Base-by-base conservation (phyloP, 208 protist species). In the Trypanosoma lewisi region DNA sequence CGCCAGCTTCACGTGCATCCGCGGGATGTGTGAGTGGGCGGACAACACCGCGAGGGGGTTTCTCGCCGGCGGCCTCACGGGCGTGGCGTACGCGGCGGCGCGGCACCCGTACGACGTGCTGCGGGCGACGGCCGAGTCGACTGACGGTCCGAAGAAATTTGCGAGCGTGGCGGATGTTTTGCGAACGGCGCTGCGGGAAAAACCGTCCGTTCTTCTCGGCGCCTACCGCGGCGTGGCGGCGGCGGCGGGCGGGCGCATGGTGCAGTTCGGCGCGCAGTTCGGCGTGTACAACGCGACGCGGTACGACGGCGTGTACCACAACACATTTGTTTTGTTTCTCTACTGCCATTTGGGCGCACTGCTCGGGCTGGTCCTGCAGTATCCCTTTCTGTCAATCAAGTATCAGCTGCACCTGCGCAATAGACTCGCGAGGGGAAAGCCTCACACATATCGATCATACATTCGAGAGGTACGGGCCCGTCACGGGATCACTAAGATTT, bases 71-170 rank as follows among this genome's bases (percentile, higher is more conserved):
- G 82, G 73, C 2, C 19, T 74, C 12, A 70, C 79, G 0, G 89
- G 86, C 1, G 60, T 70, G 5, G 62, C 56, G 9, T 87, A 84
- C 59, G 67, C 86, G 4, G 64, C 56, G 16, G 17, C 84, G 51
- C 68, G 77, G 16, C 86, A 95, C 53, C 89, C 89, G 14, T 89
- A 86, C 54, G 83, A 93, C 50, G 87, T 93, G 25, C 73, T 93
- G 42, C 77, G 72, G 5, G 77, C 85, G 16, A 95, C 89, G 1
- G 76, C 89, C 1, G 80, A 86, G 36, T 73, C 75, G 23, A 41
- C 41, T 25, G 58, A 17, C 1, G 72, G 75, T 9, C 77, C 79
- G 1, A 70, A 73, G 25, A 62, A 23, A 31, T 93, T 95, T 55
- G 50, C 27, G 14, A 76, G 82, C 14, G 76, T 83, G 4, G 30